phyloP scores from a whole-genome alignment of 306 rosid genomes.

The Amphicarpaea edgeworthii region DNA sequence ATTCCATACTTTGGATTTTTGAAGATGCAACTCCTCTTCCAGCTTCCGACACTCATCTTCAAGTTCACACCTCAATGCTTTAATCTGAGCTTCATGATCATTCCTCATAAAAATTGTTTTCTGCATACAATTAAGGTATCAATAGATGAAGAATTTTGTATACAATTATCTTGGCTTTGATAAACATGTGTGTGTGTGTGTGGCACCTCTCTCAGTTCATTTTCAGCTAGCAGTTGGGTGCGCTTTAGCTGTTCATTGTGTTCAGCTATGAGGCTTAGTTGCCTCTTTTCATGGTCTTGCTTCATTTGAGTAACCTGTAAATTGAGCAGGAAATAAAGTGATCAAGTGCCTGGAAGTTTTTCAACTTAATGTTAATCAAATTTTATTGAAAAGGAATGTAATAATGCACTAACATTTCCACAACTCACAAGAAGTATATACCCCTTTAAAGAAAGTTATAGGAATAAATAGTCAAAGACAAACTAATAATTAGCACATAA shows the following conservation, averaged over 20 bases:
- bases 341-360: slow-evolving; percentile 26
- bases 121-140: slow-evolving; percentile 50
- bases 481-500: slow-evolving; percentile 27
- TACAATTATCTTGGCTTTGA: slow-evolving; percentile 15
- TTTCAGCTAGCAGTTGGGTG: slow-evolving; percentile 74
- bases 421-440: slow-evolving; percentile 19
- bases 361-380: slow-evolving; percentile 30
- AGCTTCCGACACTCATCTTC: slow-evolving; percentile 87
- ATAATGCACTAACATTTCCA: slow-evolving; percentile 10
- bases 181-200: background rate
- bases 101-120: slow-evolving; percentile 68
- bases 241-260: slow-evolving; percentile 71
- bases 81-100: slow-evolving; percentile 84
- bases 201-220: slow-evolving; percentile 78
- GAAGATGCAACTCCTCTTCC: slow-evolving; percentile 89
- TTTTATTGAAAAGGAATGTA: slow-evolving; percentile 21
- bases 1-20: slow-evolving; percentile 79
- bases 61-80: slow-evolving; percentile 76
- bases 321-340: slow-evolving; percentile 43
- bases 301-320: slow-evolving; percentile 71
- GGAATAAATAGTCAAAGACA: slow-evolving; percentile 11
- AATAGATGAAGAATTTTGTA: slow-evolving; percentile 36
- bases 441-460: slow-evolving; percentile 12
- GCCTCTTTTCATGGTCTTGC: slow-evolving; percentile 72
- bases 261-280: slow-evolving; percentile 58